Conservation (phyloP, 257 asterid genomes). For the Eustoma russellianum region DNA sequence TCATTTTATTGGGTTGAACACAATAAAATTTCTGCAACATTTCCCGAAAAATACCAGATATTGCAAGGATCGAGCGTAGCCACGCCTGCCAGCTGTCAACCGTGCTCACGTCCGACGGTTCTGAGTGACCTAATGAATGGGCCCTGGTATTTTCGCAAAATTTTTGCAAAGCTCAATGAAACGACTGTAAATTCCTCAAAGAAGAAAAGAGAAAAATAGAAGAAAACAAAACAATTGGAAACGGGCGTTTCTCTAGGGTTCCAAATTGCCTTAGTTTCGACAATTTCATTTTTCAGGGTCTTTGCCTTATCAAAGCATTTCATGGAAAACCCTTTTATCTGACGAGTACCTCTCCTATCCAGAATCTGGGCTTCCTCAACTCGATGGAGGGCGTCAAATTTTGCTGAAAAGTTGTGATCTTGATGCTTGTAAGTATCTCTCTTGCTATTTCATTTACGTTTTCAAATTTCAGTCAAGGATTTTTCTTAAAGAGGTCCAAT, state of each 20-base stretch:
- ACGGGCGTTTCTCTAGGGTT: constrained; percentile 20
- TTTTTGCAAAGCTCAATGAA: no score
- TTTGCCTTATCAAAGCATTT: constrained; percentile 1
- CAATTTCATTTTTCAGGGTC: constrained; percentile 2
- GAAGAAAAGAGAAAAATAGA: no score
- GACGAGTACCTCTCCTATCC: constrained; percentile 8
- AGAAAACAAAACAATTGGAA: no score
- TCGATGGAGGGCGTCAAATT: background rate
- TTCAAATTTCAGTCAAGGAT: background rate
- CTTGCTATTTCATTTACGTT: constrained; percentile 3
- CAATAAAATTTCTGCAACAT: no score
- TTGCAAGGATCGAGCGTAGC: background rate
- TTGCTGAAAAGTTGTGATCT: constrained; percentile 5
- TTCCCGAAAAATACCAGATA: no score
- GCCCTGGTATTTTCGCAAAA: constrained; percentile 7
- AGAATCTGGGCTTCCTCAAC: constrained; percentile 10
- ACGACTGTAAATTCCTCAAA: no score
- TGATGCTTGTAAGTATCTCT: constrained; percentile 28
- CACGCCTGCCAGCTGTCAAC: constrained; percentile 1
- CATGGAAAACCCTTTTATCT: constrained; percentile 2
- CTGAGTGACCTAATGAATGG: background rate
- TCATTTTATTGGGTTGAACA: no score
- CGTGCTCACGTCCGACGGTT: background rate
- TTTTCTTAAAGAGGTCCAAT: background rate
- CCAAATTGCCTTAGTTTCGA: constrained; percentile 1